Base-by-base conservation (phyloP, 495 filamentous ascomycete species). In the Penicillium arizonense region DNA sequence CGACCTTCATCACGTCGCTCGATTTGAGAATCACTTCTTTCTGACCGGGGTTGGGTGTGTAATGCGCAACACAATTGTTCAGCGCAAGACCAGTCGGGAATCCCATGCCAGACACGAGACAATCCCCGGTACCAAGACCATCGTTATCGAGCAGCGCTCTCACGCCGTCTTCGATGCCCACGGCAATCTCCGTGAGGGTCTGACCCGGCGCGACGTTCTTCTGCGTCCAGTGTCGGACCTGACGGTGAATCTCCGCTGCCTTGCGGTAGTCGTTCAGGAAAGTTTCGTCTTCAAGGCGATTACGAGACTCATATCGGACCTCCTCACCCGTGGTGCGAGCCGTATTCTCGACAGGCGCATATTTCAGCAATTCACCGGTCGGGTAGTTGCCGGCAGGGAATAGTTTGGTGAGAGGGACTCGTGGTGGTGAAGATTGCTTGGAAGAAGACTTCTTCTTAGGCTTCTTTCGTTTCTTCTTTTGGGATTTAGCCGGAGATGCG, bases 1-100 rank as follows among this genome's bases (percentile, higher is more conserved):
- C 83, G n/a, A 87, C 79, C 56, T 84, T 87, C 79, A 87, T 79
- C 10, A 87, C 82, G 66, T 87, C 82, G 13, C 76, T 74, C 44
- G 76, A 42, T 36, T 82, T 61, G 43, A 87, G 58, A 41, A 85
- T 62, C 55, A 78, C 75, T 7, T 71, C 67, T 67, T 83, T 84
- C 53, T 81, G 77, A 5, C 83, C 82, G 0, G 82, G 80, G 56
- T 87, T 87, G 8, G 83, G 83, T 2, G 80, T 83, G 55, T 78
- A 86, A 58, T 87, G 83, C 9, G 83, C 83, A 10, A 80, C 83
- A 52, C 74, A 77, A 55, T 85, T 73, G 52, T 87, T 84, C 42
- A 85, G 63, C 46, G 74, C 79, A 32, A 87, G 63, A 11, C 83
- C 83, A 0, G 81, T 84, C 0, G 83, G 83, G 63, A 87, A 87